Conservation (phyloP, 768 basidiomycete genomes). For the Leucocoprinus leucothites region DNA sequence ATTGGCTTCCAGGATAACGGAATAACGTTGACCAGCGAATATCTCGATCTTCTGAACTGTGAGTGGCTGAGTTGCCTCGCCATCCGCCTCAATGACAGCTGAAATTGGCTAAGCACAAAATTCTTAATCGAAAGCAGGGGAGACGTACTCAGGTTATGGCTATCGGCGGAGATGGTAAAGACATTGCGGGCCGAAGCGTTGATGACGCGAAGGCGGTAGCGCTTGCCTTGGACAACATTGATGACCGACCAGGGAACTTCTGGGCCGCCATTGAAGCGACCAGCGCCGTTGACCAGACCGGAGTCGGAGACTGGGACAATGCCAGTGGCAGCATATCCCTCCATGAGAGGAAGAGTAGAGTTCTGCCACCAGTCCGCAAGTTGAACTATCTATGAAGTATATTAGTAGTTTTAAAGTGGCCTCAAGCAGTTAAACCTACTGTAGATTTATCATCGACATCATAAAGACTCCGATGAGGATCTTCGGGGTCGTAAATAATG, state of each 20-base stretch:
- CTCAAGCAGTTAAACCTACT: slow-evolving; percentile 21
- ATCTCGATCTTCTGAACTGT: slow-evolving; percentile 38
- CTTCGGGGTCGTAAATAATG: slow-evolving; percentile 32
- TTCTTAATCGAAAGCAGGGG: background rate
- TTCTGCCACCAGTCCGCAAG: slow-evolving; percentile 41
- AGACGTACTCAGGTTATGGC: slow-evolving; percentile 25
- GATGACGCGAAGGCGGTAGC: slow-evolving; percentile 55
- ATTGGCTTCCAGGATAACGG: slow-evolving; percentile 34
- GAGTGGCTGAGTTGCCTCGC: slow-evolving; percentile 26
- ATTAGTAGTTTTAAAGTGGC: slow-evolving; percentile 18
- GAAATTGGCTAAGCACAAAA: background rate
- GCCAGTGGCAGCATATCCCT: slow-evolving; percentile 21
- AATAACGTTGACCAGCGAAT: slow-evolving; percentile 51
- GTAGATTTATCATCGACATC: slow-evolving; percentile 14
- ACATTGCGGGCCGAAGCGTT: slow-evolving; percentile 43
- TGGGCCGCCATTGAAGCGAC: slow-evolving; percentile 41
- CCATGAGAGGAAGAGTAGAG: slow-evolving; percentile 23
- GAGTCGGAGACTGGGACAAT: slow-evolving; percentile 33
- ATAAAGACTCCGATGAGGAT: slow-evolving; percentile 20
- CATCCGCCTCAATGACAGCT: slow-evolving; percentile 39
- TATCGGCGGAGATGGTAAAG: slow-evolving; percentile 36
- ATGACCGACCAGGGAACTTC: slow-evolving; percentile 33
- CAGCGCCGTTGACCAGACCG: slow-evolving; percentile 44
- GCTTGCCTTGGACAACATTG: slow-evolving; percentile 36
- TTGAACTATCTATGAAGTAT: slow-evolving; percentile 21